These are phyloP conservation scores for Hyphopichia buzzinii DNA, from an alignment of 1,139 yeast genomes.

Conservation along the genomic window DNA sequence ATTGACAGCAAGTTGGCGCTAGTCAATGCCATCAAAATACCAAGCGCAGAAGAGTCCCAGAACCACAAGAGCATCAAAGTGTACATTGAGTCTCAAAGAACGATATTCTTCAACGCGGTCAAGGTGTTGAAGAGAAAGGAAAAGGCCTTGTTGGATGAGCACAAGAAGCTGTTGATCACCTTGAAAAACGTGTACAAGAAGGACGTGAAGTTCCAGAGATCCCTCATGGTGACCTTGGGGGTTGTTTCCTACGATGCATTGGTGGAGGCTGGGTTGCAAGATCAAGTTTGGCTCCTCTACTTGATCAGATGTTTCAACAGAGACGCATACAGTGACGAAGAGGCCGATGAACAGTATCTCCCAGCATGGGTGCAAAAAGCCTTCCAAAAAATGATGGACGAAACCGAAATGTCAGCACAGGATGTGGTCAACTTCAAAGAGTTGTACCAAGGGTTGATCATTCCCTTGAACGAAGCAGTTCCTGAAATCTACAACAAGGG, in stretches of 20 bases:
- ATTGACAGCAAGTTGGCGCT: constrained; percentile 44
- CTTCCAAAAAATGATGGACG: constrained; percentile 40
- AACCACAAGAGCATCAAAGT: constrained; percentile 27
- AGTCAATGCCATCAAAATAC: constrained; percentile 18
- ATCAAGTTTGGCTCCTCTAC: constrained; percentile 63
- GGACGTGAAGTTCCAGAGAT: constrained; percentile 54
- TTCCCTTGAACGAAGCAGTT: constrained; percentile 47
- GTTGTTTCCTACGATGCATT: constrained; percentile 53
- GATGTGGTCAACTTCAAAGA: constrained; percentile 57
- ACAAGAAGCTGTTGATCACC: constrained; percentile 42
- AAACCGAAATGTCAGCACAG: constrained; percentile 38
- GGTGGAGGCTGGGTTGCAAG: constrained; percentile 45
- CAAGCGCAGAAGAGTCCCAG: constrained; percentile 8
- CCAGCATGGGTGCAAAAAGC: constrained; percentile 53
- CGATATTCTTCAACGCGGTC: constrained; percentile 42
- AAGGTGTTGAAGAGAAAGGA: constrained; percentile 51
- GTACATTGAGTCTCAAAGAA: constrained; percentile 45
- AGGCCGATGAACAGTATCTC: constrained; percentile 30
- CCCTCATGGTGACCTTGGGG: constrained; percentile 57
- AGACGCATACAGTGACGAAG: constrained; percentile 28
- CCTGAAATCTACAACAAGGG: constrained; percentile 65
- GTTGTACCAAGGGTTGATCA: constrained; percentile 55
- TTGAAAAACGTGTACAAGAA: constrained; percentile 57
- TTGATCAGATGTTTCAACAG: constrained; percentile 58
- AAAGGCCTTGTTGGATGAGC: constrained; percentile 44